These are phyloP conservation scores for Podaxis sp. DNA, from an alignment of 768 basidiomycete species.

Conservation along the genomic window DNA sequence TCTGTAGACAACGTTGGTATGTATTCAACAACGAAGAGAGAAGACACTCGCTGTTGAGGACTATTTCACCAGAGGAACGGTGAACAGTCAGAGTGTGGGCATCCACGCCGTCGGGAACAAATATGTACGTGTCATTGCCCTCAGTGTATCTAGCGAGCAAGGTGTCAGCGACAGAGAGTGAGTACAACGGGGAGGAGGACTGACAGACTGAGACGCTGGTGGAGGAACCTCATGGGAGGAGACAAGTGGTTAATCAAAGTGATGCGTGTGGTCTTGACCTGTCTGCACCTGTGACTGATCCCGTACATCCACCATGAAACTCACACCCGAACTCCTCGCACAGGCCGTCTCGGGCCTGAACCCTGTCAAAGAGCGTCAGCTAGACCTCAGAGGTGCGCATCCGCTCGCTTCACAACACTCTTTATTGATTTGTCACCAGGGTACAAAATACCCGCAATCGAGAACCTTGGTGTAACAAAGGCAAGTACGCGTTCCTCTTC, in stretches of 20 bases:
- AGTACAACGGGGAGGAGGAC: slow-evolving; percentile 21
- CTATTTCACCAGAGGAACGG: slow-evolving; percentile 73
- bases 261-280: slow-evolving; percentile 36
- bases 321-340: slow-evolving; percentile 91
- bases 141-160: slow-evolving; percentile 55
- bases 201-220: slow-evolving; percentile 75
- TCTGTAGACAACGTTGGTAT: slow-evolving; percentile 33
- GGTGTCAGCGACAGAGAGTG: slow-evolving; percentile 18
- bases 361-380: slow-evolving; percentile 84
- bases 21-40: slow-evolving; percentile 7
- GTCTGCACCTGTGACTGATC: slow-evolving; percentile 16
- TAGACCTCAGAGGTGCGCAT: slow-evolving; percentile 81
- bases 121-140: slow-evolving; percentile 74
- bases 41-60: slow-evolving; percentile 57
- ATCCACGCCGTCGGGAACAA: slow-evolving; percentile 63
- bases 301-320: slow-evolving; percentile 63
- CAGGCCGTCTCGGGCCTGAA: slow-evolving; percentile 78
- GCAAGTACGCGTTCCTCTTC: slow-evolving; percentile 39
- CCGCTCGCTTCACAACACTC: slow-evolving; percentile 16
- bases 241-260: slow-evolving; percentile 20
- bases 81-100: slow-evolving; percentile 71
- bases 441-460: slow-evolving; percentile 92
- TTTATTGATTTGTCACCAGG: slow-evolving; percentile 48
- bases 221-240: slow-evolving; percentile 60
- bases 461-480: slow-evolving; percentile 93